Percentiles rank a stretch among this genome's conserved stretches.
Conservation (phyloP, 2,329 filamentous ascomycete species). For the Cercospora berteroae region DNA sequence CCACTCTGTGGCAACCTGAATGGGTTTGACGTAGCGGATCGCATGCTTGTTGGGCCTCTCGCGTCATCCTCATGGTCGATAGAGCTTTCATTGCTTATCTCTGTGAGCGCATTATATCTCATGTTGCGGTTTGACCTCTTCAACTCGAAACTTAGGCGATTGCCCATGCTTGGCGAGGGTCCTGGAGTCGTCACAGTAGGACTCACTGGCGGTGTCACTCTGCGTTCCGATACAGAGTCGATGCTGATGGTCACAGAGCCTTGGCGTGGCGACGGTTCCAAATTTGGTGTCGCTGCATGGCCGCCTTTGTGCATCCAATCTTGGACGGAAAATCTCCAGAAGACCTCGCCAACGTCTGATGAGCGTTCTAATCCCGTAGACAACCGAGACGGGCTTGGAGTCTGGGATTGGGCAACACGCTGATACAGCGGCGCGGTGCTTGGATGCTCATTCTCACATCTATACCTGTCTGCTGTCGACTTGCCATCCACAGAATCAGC, state of each 20-base stretch:
- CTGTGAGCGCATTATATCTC: slow-evolving; percentile 31
- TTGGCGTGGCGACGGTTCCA: neutral
- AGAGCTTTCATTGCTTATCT: slow-evolving; percentile 2
- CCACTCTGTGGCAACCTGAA: neutral
- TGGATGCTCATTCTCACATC: slow-evolving; percentile 1
- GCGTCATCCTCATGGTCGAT: neutral
- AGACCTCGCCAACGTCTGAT: slow-evolving; percentile 19
- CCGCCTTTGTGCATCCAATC: slow-evolving; percentile 8
- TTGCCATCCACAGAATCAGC: neutral
- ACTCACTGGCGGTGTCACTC: slow-evolving; percentile 7
- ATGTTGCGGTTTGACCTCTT: slow-evolving; percentile 31
- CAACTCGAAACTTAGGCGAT: slow-evolving; percentile 26
- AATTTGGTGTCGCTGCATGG: neutral
- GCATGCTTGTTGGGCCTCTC: neutral
- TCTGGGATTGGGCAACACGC: slow-evolving; percentile 17
- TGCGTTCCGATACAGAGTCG: slow-evolving; percentile 2
- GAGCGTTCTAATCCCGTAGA: slow-evolving; percentile 9
- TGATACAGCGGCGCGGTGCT: slow-evolving; percentile 13
- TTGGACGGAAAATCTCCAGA: slow-evolving; percentile 20
- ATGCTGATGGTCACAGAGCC: neutral
- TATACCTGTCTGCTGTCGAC: neutral
- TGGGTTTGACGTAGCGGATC: neutral
- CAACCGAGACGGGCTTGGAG: slow-evolving; percentile 14
- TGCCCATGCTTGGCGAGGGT: slow-evolving; percentile 27
- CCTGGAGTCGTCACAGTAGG: slow-evolving; percentile 9